These are phyloP conservation scores for Hypoxylon fuscum DNA, from an alignment of 495 filamentous ascomycete genomes.

Conservation along the genomic window DNA sequence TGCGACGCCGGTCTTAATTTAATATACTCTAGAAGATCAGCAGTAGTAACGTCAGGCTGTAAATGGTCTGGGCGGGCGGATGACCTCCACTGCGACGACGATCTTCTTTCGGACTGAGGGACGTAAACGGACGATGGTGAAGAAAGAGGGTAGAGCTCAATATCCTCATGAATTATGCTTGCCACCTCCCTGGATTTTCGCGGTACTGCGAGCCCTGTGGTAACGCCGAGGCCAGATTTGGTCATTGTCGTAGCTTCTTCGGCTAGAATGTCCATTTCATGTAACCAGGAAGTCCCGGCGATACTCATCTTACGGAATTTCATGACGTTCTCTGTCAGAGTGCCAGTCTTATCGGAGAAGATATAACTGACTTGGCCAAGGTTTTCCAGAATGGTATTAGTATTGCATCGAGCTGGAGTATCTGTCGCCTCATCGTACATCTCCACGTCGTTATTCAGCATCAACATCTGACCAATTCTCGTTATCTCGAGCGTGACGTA, in stretches of 20 bases:
- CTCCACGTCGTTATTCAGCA: conserved; percentile 78
- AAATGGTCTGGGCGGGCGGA: conserved; percentile 49
- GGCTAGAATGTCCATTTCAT: conserved; percentile 73
- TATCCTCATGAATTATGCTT: conserved; percentile 42
- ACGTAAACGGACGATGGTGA: conserved; percentile 28
- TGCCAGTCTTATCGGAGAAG: conserved; percentile 95
- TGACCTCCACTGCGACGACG: conserved; percentile 50
- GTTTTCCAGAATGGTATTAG: conserved; percentile 92
- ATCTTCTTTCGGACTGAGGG: conserved; percentile 39
- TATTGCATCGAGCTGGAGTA: conserved; percentile 85
- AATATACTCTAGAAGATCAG: conserved; percentile 78
- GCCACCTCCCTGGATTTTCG: conserved; percentile 35
- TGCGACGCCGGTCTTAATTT: conserved; percentile 74
- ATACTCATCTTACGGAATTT: conserved; percentile 89
- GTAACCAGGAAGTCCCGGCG: conserved; percentile 84
- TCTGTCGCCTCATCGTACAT: conserved; percentile 89
- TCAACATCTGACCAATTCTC: conserved; percentile 83
- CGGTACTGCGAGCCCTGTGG: conserved; percentile 13
- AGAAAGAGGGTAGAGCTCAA: conserved; percentile 40
- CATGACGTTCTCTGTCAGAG: conserved; percentile 92
- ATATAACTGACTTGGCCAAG: conserved; percentile 91
- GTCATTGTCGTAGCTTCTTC: conserved; percentile 40
- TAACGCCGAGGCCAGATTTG: conserved; percentile 1
- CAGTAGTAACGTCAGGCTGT: conserved; percentile 69
- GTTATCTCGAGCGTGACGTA: conserved; percentile 92